phyloP scores from a whole-genome alignment of 1,284 basidiomycete genomes.

The Cryptococcus sp. region DNA sequence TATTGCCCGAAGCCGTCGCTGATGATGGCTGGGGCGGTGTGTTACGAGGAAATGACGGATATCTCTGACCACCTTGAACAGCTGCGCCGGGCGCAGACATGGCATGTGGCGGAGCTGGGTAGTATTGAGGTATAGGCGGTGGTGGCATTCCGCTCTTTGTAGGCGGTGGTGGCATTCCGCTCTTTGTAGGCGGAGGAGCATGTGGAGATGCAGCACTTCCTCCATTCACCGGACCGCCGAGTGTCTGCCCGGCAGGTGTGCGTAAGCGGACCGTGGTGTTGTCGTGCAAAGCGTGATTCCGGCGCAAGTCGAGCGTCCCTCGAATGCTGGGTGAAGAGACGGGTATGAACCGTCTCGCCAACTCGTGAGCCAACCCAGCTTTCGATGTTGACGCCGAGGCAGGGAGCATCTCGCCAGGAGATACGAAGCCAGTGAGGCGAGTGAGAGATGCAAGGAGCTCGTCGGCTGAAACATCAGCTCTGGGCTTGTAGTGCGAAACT shows the following conservation, averaged over 20 bases:
- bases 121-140: slow-evolving; percentile 16
- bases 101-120: slow-evolving; percentile 16
- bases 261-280: slow-evolving; percentile 29
- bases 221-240: slow-evolving; percentile 2
- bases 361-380: slow-evolving; percentile 36
- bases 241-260: slow-evolving; percentile 6
- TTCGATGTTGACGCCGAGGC: not conserved
- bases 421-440: slow-evolving; percentile 19
- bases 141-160: slow-evolving; percentile 17
- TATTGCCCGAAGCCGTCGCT: not conserved
- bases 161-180: slow-evolving; percentile 14
- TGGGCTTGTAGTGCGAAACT: slow-evolving; percentile 17
- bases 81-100: not conserved
- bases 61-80: too few species aligned
- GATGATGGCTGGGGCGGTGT: too few species aligned
- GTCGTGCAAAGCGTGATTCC: slow-evolving; percentile 45
- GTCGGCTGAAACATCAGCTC: slow-evolving; percentile 26
- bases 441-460: slow-evolving; percentile 37
- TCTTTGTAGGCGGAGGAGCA: slow-evolving; percentile 13
- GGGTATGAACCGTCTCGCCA: slow-evolving; percentile 31
- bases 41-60: too few species aligned
- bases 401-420: slow-evolving; percentile 23
- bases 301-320: slow-evolving; percentile 45
- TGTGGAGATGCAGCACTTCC: slow-evolving; percentile 3
- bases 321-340: slow-evolving; percentile 33